These are phyloP conservation scores for Corrigiola litoralis DNA, from an alignment of 179 eudicot genomes.

Conservation along the genomic window DNA sequence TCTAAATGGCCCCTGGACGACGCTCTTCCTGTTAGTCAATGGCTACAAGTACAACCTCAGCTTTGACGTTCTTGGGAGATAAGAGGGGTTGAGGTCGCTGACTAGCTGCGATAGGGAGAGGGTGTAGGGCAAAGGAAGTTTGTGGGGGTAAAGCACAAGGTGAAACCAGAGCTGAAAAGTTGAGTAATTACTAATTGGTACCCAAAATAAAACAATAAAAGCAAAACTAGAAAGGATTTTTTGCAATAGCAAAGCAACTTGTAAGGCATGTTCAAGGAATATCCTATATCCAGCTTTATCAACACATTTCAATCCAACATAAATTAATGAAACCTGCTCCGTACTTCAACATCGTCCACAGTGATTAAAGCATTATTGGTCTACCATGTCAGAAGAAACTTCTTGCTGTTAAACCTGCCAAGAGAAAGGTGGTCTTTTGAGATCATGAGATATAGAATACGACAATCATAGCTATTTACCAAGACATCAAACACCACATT, in stretches of 20 bases:
- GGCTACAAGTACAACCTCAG: too few relatives aligned
- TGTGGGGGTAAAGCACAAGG: too few relatives aligned
- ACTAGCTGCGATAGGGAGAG: too few relatives aligned
- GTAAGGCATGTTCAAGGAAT: not conserved
- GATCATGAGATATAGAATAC: not conserved
- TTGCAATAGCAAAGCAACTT: not conserved
- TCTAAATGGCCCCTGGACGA: too few relatives aligned
- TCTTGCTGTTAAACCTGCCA: not conserved
- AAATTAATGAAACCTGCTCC: not conserved
- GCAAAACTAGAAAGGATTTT: too few relatives aligned
- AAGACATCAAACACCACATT: too few relatives aligned
- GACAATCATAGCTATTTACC: not conserved
- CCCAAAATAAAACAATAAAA: not conserved
- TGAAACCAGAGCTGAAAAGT: too few relatives aligned
- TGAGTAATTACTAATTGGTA: too few relatives aligned
- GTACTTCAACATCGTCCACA: not conserved
- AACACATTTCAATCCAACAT: not conserved
- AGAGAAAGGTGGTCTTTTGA: not conserved
- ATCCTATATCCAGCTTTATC: not conserved
- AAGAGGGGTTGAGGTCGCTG: too few relatives aligned
- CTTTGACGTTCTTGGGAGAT: too few relatives aligned
- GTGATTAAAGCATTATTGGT: constrained; percentile 3
- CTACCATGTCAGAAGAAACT: not conserved
- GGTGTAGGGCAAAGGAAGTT: too few relatives aligned
- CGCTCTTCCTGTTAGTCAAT: too few relatives aligned